Evolutionary conservation across 805 yeast species (phyloP), one percentile per base, ranked within the genome.

Genomic region (Saitoella complicata): DNA sequence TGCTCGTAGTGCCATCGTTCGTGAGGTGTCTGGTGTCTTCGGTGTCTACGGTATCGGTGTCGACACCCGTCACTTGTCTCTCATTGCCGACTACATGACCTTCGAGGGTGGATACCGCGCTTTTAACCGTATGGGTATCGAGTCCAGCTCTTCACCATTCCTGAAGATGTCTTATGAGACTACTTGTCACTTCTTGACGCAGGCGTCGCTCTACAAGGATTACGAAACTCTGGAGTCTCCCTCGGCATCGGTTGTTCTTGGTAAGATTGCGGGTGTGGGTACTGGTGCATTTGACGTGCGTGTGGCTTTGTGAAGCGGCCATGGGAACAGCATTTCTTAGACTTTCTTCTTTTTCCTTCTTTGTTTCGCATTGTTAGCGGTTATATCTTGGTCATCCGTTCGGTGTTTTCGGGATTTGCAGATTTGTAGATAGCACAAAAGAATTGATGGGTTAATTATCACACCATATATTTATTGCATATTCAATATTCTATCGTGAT

Each of bases 131-230:
- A 95, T 85, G 67, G 99, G 99, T 64, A 87, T 93, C 61, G 97
- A 91, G 62, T 74, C 94, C 1, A 76, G 91, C 9, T 86, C 96
- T 1, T 87, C 97, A 6, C 82, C 97, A 11, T 84, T 91, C 70
- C 80, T 85, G 87, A 91, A 91, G 70, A 91, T 91, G 99, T 85
- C 95, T 46, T 91, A 86, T 64, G 99, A 91, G 68, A 91, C 98
- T 39, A 91, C 99, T 1, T 86, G 95, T 69, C 94, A 84, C 65
- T 91, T 91, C 72, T 72, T 91, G 61, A 91, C 96, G 43, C 85
- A 86, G 69, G 95, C 97, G 6, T 97, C 91, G 41, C 69, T 91
- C 59, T 91, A 88, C 54, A 84, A 88, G 48, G 95, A 84, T 51
- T 70, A 79, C 55, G 99, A 91, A 65, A 78, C 77, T 50, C 67